These are phyloP conservation scores for Chaetoceros muelleri DNA, from an alignment of 108 stramenopile genomes.

Conservation along the genomic window DNA sequence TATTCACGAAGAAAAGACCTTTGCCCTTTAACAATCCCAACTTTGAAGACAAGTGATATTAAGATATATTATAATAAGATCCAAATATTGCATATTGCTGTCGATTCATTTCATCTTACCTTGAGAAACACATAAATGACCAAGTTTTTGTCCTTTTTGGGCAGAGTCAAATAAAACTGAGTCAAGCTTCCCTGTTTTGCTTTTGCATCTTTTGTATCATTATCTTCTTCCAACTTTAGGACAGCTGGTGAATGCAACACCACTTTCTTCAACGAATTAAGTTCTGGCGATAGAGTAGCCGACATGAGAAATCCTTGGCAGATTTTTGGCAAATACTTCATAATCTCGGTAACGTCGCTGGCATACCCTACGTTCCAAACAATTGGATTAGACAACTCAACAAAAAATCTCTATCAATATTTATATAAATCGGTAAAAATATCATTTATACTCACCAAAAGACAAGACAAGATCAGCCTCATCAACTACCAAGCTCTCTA, in stretches of 20 bases:
- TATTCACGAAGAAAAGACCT: constrained; percentile 95
- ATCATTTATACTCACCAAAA: constrained; percentile 69
- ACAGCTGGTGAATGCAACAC: constrained; percentile 91
- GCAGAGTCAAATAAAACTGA: constrained; percentile 84
- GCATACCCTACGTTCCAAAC: constrained; percentile 51
- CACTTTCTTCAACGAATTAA: constrained; percentile 85
- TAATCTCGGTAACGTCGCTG: constrained; percentile 83
- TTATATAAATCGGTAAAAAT: not conserved
- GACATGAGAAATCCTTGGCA: constrained; percentile 97
- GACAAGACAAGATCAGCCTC: constrained; percentile 98
- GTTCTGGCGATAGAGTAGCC: constrained; percentile 89
- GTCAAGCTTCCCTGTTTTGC: constrained; percentile 47
- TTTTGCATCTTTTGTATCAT: constrained; percentile 14
- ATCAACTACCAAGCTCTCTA: constrained; percentile 91
- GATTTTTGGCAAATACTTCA: constrained; percentile 80
- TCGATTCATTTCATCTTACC: constrained; percentile 2
- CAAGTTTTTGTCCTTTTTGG: constrained; percentile 81
- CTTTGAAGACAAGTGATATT: constrained; percentile 49
- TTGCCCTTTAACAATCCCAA: constrained; percentile 93
- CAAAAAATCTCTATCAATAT: not conserved
- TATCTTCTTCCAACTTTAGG: constrained; percentile 87
- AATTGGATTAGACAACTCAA: not conserved
- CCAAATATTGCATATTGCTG: too few species aligned
- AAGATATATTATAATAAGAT: constrained; percentile 2
- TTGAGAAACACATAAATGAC: constrained; percentile 87